Base-by-base conservation (phyloP, 2,329 filamentous ascomycete genomes). In the Alternaria rosae region DNA sequence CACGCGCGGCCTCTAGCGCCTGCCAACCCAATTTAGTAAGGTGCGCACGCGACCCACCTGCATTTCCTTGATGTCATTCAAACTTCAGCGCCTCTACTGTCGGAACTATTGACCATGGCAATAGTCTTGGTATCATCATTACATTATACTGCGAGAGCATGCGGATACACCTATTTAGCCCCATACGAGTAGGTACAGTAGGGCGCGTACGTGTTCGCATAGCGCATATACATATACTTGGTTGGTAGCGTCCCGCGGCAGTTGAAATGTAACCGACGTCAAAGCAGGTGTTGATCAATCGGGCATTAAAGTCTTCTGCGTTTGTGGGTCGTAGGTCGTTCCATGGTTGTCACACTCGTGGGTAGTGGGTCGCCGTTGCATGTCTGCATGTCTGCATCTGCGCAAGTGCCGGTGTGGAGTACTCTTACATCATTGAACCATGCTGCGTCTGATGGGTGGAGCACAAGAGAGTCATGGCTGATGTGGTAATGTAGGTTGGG, bases 1-100 rank as follows among this genome's bases (percentile, higher is more conserved):
- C 54, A 62, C 59, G 54, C 59, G 54, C 55, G 48, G 32, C 52
- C 60, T 57, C 43, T 48, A 48, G 35, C 30, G 23, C 44, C 32
- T 50, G 43, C 38, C 28, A 43, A 17, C 59, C 48, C 38, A 26
- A 58, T 59, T 11, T 6, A 23, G 60, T 41, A 43, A 62, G 56
- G 60, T 13, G 47, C 35, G 35, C 51, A 35, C 47, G 42, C 42
- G 42, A 56, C 42, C 28, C 43, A 56, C 54, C 17, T 38, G 43
- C 32, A 42, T 42, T 42, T 28, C 21, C 50, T 53, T 42, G 15
- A 53, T 53, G 51, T 53, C 44, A 25, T 26, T 23, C 35, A 38
- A 38, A 17, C 51, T 23, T 28, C 21, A 20, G 10, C 23, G 32
- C 21, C 15, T 10, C 12, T 26, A 17, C 42, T 25, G 30, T 21